phyloP scores from a whole-genome alignment of 495 filamentous ascomycete species.

The Daldinia childiae region DNA sequence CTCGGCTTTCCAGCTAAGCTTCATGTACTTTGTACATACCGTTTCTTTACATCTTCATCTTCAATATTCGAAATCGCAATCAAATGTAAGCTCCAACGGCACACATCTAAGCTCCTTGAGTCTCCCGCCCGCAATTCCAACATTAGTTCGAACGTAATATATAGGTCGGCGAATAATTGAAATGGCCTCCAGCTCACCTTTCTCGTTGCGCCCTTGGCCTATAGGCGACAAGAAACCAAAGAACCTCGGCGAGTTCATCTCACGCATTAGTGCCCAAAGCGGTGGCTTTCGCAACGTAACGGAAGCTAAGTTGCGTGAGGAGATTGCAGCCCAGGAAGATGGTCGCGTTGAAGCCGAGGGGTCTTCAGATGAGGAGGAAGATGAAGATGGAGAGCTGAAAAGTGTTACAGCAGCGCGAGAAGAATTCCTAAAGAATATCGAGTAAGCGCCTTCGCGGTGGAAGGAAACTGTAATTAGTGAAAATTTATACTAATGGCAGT shows the following conservation, averaged over 20 bases:
- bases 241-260: slow-evolving; percentile 73
- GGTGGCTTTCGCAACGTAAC: slow-evolving; percentile 78
- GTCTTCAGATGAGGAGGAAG: slow-evolving; percentile 47
- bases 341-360: slow-evolving; percentile 34
- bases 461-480: background rate
- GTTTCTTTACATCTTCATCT: slow-evolving; percentile 3
- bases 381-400: slow-evolving; percentile 48
- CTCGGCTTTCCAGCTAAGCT: background rate
- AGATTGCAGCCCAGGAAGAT: slow-evolving; percentile 63
- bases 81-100: background rate
- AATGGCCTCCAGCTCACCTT: slow-evolving; percentile 55
- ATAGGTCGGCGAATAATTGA: background rate
- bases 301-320: slow-evolving; percentile 67
- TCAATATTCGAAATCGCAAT: background rate
- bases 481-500: slow-evolving; percentile 14
- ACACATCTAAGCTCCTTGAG: background rate
- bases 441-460: slow-evolving; percentile 45
- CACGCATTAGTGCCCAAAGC: slow-evolving; percentile 76
- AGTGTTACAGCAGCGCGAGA: slow-evolving; percentile 57
- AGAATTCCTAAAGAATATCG: slow-evolving; percentile 63
- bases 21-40: background rate
- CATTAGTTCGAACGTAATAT: background rate
- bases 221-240: slow-evolving; percentile 64
- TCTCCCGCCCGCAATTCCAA: background rate
- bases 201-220: slow-evolving; percentile 72